A percentile compares a stretch with the other conserved stretches of the same genome.
Evolutionary conservation across 768 basidiomycete species (phyloP).

Genomic region (Lenzites betulinus): DNA sequence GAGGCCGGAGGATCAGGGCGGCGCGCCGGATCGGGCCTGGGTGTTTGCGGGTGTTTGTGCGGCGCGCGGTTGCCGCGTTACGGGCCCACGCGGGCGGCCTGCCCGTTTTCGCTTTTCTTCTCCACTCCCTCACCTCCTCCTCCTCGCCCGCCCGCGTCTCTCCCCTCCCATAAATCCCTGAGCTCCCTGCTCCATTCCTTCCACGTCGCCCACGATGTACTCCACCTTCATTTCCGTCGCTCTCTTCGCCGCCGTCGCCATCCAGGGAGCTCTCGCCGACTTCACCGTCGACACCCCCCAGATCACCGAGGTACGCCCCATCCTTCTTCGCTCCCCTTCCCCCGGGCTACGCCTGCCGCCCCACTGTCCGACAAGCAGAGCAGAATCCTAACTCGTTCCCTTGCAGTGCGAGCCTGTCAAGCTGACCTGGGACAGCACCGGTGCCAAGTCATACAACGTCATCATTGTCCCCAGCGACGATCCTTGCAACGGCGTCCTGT

Average conservation of each 20-base stretch:
- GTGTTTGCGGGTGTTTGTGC: conserved; percentile 23
- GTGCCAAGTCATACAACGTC: conserved; percentile 55
- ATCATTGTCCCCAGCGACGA: conserved; percentile 53
- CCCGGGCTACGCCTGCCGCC: background rate
- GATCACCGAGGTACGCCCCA: conserved; percentile 50
- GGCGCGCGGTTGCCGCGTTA: conserved; percentile 15
- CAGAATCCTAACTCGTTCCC: conserved; percentile 13
- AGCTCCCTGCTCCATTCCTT: conserved; percentile 34
- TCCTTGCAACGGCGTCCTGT: conserved; percentile 65
- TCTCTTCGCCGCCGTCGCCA: conserved; percentile 61
- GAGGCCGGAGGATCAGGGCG: background rate
- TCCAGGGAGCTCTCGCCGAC: conserved; percentile 53
- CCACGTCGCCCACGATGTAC: conserved; percentile 57
- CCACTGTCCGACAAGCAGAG: background rate
- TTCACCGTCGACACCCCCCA: conserved; percentile 51
- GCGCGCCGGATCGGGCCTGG: background rate
- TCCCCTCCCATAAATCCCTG: conserved; percentile 17
- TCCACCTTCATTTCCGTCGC: conserved; percentile 75
- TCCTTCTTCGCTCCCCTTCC: background rate
- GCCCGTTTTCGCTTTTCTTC: conserved; percentile 20
- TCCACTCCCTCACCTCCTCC: conserved; percentile 29
- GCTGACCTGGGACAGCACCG: conserved; percentile 53
- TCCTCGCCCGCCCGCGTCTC: conserved; percentile 31
- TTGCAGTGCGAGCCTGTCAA: conserved; percentile 53
- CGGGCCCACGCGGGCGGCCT: conserved; percentile 17